These are phyloP conservation scores for Agrocybe praecox DNA, from an alignment of 768 basidiomycete species.

Conservation along the genomic window DNA sequence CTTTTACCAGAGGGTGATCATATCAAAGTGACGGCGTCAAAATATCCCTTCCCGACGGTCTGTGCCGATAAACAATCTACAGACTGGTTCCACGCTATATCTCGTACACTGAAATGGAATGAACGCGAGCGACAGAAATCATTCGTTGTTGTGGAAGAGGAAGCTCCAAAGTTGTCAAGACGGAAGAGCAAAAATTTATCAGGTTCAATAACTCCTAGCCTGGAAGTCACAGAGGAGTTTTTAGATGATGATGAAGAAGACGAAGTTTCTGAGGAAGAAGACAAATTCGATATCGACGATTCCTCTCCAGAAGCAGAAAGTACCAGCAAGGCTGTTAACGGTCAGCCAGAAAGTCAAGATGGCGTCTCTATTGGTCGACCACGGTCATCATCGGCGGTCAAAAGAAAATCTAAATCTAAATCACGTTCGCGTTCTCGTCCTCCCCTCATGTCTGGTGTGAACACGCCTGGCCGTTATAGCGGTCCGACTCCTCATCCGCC, in stretches of 20 bases:
- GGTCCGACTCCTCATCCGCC: conserved; percentile 53
- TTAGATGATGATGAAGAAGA: conserved; percentile 48
- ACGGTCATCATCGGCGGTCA: conserved; percentile 7
- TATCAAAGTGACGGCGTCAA: conserved; percentile 96
- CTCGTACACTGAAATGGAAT: conserved; percentile 98
- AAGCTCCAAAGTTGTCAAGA: conserved; percentile 46
- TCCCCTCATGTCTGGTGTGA: conserved; percentile 58
- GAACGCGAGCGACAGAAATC: conserved; percentile 98
- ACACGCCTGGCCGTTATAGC: conserved; percentile 64
- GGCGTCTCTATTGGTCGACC: conserved; percentile 7
- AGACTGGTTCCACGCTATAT: conserved; percentile 98
- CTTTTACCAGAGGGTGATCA: conserved; percentile 88
- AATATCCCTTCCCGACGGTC: conserved; percentile 98
- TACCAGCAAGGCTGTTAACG: conserved; percentile 15
- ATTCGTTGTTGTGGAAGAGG: conserved; percentile 97
- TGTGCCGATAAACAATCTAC: conserved; percentile 97
- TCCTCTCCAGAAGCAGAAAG: conserved; percentile 60
- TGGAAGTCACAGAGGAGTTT: conserved; percentile 28
- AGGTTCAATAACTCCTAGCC: conserved; percentile 11
- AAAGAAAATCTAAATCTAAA: conserved; percentile 40
- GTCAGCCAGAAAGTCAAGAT: neutral
- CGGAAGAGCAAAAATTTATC: conserved; percentile 24
- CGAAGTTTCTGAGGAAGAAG: conserved; percentile 60
- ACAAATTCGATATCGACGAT: conserved; percentile 94
- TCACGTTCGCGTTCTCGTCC: conserved; percentile 46